Evolutionary conservation across 345 rosid species (phyloP).

Genomic region (Heritiera fomes): DNA sequence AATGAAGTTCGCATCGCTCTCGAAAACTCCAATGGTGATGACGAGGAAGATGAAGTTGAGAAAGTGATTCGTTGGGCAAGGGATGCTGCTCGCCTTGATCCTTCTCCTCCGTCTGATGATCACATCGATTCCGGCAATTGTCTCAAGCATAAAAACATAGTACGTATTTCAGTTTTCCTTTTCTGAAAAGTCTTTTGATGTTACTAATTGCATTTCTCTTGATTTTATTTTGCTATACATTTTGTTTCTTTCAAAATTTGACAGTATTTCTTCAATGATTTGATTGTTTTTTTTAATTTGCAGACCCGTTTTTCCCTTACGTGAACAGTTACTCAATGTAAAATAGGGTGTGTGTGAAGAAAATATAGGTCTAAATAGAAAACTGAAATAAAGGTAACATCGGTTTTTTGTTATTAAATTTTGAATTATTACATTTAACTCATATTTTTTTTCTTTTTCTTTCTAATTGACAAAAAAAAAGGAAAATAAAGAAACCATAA

Average conservation of each 20-base stretch:
- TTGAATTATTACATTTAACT: no score
- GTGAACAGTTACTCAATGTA: no score
- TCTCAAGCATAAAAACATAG: neutral
- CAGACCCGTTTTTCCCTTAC: no score
- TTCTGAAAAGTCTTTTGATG: neutral
- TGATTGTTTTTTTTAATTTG: neutral
- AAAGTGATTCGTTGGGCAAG: conserved; percentile 78
- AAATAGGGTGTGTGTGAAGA: no score
- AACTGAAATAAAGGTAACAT: no score
- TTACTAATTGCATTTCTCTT: neutral
- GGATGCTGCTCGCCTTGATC: conserved; percentile 85
- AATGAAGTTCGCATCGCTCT: conserved; percentile 10
- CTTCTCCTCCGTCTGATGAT: neutral
- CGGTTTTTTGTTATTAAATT: no score
- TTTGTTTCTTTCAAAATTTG: neutral
- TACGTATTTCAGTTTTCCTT: neutral
- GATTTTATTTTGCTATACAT: neutral
- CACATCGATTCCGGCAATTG: conserved; percentile 11
- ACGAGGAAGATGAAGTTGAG: conserved; percentile 71
- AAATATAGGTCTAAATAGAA: no score
- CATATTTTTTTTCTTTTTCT: no score
- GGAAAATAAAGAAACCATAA: no score
- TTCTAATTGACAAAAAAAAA: no score
- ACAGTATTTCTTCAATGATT: neutral
- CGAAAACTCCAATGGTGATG: neutral